phyloP scores from a whole-genome alignment of 2,329 filamentous ascomycete genomes.

The Teratosphaeria nubilosa region DNA sequence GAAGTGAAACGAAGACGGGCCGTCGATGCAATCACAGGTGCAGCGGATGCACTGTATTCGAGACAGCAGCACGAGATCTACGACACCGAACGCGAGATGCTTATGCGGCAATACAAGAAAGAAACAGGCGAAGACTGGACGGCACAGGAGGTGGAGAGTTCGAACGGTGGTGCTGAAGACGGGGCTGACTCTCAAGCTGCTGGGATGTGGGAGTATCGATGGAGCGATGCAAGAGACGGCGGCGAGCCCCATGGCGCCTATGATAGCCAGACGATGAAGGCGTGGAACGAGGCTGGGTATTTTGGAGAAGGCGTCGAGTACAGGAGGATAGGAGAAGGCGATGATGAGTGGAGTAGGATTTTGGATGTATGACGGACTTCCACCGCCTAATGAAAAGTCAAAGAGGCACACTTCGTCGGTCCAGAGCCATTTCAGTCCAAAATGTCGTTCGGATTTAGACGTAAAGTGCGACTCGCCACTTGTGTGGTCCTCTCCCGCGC shows the following conservation, averaged over 20 bases:
- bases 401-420: background rate
- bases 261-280: slow-evolving; percentile 73
- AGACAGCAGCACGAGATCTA: slow-evolving; percentile 85
- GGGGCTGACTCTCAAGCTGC: background rate
- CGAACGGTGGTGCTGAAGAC: slow-evolving; percentile 18
- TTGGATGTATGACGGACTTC: slow-evolving; percentile 26
- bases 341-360: slow-evolving; percentile 31
- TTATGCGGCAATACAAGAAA: slow-evolving; percentile 71
- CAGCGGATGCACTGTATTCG: slow-evolving; percentile 75
- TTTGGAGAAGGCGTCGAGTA: slow-evolving; percentile 76
- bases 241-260: slow-evolving; percentile 77
- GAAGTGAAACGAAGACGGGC: slow-evolving; percentile 60
- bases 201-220: slow-evolving; percentile 73
- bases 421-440: too few species aligned
- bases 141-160: slow-evolving; percentile 1
- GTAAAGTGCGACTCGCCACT: background rate
- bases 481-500: background rate
- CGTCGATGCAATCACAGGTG: slow-evolving; percentile 76
- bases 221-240: slow-evolving; percentile 78
- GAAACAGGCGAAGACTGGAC: slow-evolving; percentile 86
- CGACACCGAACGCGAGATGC: slow-evolving; percentile 71
- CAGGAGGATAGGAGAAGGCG: slow-evolving; percentile 29
- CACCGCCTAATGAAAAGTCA: background rate
- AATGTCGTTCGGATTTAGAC: too few species aligned
- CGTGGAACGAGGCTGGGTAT: slow-evolving; percentile 86